These are phyloP conservation scores for Castanospermum australe DNA, from an alignment of 306 rosid genomes.

Conservation along the genomic window DNA sequence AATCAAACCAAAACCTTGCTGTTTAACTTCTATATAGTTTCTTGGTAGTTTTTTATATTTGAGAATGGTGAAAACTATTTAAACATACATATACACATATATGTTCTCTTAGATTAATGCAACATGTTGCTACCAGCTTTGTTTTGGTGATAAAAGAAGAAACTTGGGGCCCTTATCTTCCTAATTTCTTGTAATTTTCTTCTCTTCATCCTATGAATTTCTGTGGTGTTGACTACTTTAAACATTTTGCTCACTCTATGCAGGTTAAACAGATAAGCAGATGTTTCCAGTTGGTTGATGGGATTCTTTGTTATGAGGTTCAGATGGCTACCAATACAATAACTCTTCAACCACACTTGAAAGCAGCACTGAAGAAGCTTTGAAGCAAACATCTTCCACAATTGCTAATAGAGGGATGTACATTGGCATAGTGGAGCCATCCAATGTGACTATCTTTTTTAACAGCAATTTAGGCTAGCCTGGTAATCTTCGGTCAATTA, in stretches of 20 bases:
- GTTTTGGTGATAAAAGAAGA: not conserved
- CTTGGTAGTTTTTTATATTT: not conserved
- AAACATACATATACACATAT: not conserved
- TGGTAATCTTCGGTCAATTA: not conserved
- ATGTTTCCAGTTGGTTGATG: constrained; percentile 56
- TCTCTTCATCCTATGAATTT: too few relatives aligned
- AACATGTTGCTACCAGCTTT: not conserved
- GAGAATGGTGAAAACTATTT: not conserved
- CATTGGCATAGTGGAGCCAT: not conserved
- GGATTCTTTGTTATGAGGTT: constrained; percentile 62
- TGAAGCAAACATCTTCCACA: constrained; percentile 15
- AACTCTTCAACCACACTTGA: constrained; percentile 66
- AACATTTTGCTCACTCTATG: not conserved
- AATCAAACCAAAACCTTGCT: not conserved
- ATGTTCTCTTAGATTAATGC: not conserved
- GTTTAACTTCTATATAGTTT: not conserved
- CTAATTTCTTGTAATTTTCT: too few relatives aligned
- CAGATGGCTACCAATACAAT: constrained; percentile 72
- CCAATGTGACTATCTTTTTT: not conserved
- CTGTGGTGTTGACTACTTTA: not conserved
- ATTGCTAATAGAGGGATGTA: not conserved
- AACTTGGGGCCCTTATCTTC: not conserved
- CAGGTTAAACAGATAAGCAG: constrained; percentile 72
- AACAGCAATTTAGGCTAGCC: not conserved
- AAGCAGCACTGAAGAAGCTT: constrained; percentile 66